Evolutionary conservation across 1,139 yeast species (phyloP).

Genomic region (Torulaspora globosa): DNA sequence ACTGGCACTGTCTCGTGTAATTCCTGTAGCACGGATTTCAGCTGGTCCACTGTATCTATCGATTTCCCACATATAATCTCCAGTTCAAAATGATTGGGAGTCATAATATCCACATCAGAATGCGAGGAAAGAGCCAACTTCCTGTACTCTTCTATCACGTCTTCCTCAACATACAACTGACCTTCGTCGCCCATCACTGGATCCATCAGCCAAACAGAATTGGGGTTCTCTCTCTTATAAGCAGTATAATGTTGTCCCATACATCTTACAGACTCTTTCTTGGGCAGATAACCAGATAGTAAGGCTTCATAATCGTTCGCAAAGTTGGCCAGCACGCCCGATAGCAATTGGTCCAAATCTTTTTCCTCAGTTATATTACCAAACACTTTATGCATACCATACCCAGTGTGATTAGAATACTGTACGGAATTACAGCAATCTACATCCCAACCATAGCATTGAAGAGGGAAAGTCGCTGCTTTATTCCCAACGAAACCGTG

Average conservation of each 20-base stretch:
- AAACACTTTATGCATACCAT: conserved; percentile 53
- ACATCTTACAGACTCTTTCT: conserved; percentile 45
- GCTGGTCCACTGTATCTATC: conserved; percentile 39
- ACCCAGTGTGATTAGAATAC: conserved; percentile 79
- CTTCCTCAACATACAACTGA: conserved; percentile 66
- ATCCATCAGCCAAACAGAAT: conserved; percentile 61
- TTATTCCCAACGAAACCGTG: conserved; percentile 86
- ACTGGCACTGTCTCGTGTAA: conserved; percentile 41
- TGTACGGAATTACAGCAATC: conserved; percentile 77
- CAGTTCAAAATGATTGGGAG: conserved; percentile 91
- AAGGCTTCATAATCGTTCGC: conserved; percentile 50
- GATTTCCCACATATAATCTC: conserved; percentile 55
- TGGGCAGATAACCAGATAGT: conserved; percentile 71
- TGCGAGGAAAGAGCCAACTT: conserved; percentile 42
- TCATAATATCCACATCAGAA: conserved; percentile 59
- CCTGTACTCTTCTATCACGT: conserved; percentile 63
- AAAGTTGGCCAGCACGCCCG: conserved; percentile 16
- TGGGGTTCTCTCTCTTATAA: conserved; percentile 19
- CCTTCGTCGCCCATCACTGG: conserved; percentile 97
- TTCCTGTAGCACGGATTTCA: conserved; percentile 42
- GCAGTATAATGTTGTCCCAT: conserved; percentile 33
- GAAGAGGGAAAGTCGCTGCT: conserved; percentile 77
- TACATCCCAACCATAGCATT: conserved; percentile 77
- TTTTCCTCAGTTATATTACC: conserved; percentile 46
- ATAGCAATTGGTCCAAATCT: conserved; percentile 39